Conservation (phyloP, 345 rosid genomes). For the Populus simonii region DNA sequence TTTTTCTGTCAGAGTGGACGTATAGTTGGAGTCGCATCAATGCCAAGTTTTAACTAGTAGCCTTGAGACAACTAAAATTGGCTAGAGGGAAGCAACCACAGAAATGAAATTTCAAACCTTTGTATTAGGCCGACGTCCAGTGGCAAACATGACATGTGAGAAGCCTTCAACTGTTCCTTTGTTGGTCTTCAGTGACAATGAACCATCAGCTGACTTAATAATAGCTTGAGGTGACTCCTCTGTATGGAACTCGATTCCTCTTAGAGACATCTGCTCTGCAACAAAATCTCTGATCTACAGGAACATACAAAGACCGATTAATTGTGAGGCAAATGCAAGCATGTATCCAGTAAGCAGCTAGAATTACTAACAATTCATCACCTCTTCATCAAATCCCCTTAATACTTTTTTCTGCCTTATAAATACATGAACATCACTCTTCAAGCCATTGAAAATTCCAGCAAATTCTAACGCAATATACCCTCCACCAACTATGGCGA, state of each 20-base stretch:
- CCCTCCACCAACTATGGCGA: conserved; percentile 92
- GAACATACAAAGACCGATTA: neutral
- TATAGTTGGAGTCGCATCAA: no score
- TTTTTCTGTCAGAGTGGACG: no score
- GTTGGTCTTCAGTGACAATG: conserved; percentile 74
- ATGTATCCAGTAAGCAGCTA: conserved; percentile 6
- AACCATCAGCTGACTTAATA: conserved; percentile 71
- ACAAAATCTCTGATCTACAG: conserved; percentile 86
- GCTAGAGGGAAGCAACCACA: conserved; percentile 1
- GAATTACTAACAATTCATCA: conserved; percentile 22
- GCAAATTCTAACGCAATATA: conserved; percentile 89
- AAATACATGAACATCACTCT: conserved; percentile 84
- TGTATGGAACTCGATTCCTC: conserved; percentile 87
- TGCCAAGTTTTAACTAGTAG: neutral
- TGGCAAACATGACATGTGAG: conserved; percentile 97
- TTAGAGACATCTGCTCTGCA: conserved; percentile 77
- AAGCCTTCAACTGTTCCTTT: conserved; percentile 83
- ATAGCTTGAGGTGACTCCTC: conserved; percentile 89
- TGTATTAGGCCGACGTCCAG: conserved; percentile 88
- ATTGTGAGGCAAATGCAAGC: neutral
- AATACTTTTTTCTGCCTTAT: conserved; percentile 87
- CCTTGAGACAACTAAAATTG: neutral
- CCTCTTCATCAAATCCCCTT: conserved; percentile 97
- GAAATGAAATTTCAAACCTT: conserved; percentile 48
- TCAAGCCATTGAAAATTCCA: conserved; percentile 80